phyloP scores from a whole-genome alignment of 2,329 filamentous ascomycete species.

The Ambrosiella xylebori region DNA sequence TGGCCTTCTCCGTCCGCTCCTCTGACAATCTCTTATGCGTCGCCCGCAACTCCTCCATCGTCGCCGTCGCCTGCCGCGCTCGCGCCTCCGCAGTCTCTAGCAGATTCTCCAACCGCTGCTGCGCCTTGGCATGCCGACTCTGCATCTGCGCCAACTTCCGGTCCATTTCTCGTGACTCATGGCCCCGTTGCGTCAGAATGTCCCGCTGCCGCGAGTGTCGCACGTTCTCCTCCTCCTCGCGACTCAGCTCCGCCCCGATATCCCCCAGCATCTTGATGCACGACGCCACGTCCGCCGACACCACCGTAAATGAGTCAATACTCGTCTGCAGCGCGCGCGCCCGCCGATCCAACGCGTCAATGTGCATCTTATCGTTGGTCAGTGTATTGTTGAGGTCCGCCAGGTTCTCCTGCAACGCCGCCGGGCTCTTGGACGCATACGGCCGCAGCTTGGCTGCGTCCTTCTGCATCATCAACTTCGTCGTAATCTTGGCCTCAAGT shows the following conservation, averaged over 20 bases:
- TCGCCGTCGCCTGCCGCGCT: conserved; percentile 61
- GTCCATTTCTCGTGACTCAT: conserved; percentile 83
- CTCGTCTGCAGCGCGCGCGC: conserved; percentile 85
- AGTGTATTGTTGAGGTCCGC: conserved; percentile 68
- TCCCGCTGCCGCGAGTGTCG: conserved; percentile 70
- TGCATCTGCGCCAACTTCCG: conserved; percentile 68
- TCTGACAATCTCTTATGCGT: conserved; percentile 68
- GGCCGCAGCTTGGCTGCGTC: conserved; percentile 81
- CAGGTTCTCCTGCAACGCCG: conserved; percentile 63
- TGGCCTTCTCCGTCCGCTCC: conserved; percentile 70
- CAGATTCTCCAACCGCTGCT: conserved; percentile 70
- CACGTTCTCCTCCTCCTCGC: conserved; percentile 79
- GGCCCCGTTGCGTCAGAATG: conserved; percentile 69
- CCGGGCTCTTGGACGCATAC: conserved; percentile 80
- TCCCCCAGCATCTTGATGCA: conserved; percentile 85
- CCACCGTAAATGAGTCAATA: conserved; percentile 71
- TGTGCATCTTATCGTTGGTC: conserved; percentile 61
- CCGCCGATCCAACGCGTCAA: conserved; percentile 73
- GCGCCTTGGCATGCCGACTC: conserved; percentile 71
- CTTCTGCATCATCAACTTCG: conserved; percentile 54
- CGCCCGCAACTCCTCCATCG: conserved; percentile 75
- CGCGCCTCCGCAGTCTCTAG: conserved; percentile 67
- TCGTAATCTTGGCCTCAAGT: conserved; percentile 54
- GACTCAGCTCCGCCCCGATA: conserved; percentile 63
- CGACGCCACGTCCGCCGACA: conserved; percentile 67